These are phyloP conservation scores for Pythium aquatile DNA, from an alignment of 352 stramenopile species.

Conservation along the genomic window DNA sequence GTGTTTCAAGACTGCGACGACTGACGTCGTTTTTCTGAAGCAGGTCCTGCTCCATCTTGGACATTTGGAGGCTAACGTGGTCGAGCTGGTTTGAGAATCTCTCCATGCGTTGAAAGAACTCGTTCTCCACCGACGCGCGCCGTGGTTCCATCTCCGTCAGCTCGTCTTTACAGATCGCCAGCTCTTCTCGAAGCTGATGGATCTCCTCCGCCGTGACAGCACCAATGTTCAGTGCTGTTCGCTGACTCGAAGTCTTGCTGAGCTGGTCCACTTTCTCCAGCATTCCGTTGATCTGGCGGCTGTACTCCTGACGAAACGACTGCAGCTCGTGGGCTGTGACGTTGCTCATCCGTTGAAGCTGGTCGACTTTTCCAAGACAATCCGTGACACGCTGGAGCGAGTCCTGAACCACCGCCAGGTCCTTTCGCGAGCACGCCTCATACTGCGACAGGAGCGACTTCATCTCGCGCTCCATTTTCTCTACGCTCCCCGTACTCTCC, in stretches of 20 bases:
- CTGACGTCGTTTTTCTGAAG: conserved; percentile 48
- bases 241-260: conserved; percentile 21
- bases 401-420: conserved; percentile 50
- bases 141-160: conserved; percentile 10
- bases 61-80: conserved; percentile 49
- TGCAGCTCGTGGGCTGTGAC: conserved; percentile 42
- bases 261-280: conserved; percentile 42
- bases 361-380: conserved; percentile 50
- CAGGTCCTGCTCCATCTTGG: conserved; percentile 47
- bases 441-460: conserved; percentile 45
- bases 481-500: conserved; percentile 34
- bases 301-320: conserved; percentile 43
- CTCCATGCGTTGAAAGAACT: conserved; percentile 39
- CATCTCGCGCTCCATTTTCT: conserved; percentile 42
- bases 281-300: conserved; percentile 43
- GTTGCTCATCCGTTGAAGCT: conserved; percentile 32
- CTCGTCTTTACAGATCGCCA: conserved; percentile 22
- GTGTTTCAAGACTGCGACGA: conserved; percentile 47
- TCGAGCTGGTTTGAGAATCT: conserved; percentile 42
- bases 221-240: conserved; percentile 11
- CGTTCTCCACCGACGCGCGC: conserved; percentile 14
- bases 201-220: conserved; percentile 16
- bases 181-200: conserved; percentile 18
- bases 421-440: conserved; percentile 39
- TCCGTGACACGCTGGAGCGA: conserved; percentile 48